phyloP scores from a whole-genome alignment of 2,329 filamentous ascomycete species.

The Hymenoscyphus fraxineus region DNA sequence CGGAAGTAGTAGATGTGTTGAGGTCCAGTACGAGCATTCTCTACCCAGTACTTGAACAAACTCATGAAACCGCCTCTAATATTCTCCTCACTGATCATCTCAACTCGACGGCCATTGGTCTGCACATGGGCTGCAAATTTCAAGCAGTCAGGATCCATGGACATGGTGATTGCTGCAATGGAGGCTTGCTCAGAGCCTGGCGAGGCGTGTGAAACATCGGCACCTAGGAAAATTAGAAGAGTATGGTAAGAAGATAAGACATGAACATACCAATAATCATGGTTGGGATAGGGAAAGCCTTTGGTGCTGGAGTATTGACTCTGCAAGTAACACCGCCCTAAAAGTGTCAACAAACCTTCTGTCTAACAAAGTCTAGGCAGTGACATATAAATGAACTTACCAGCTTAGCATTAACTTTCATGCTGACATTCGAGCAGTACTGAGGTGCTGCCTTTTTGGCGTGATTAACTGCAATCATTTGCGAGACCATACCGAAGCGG shows the following conservation, averaged over 20 bases:
- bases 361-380: background rate
- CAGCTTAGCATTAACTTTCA: conserved; percentile 97
- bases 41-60: conserved; percentile 63
- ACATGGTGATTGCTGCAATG: conserved; percentile 83
- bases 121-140: conserved; percentile 76
- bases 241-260: background rate
- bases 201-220: conserved; percentile 82
- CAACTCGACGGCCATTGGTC: conserved; percentile 76
- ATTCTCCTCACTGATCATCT: conserved; percentile 70
- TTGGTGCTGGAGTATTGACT: conserved; percentile 10
- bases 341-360: background rate
- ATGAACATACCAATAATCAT: conserved; percentile 60
- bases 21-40: conserved; percentile 52
- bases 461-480: conserved; percentile 69
- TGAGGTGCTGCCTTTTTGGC: conserved; percentile 69
- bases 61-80: conserved; percentile 62
- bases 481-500: conserved; percentile 76
- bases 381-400: background rate
- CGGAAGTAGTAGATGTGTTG: conserved; percentile 86
- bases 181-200: conserved; percentile 66
- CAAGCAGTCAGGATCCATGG: conserved; percentile 66
- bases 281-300: conserved; percentile 53
- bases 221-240: conserved; percentile 40
- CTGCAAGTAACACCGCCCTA: conserved; percentile 68
- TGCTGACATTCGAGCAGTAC: conserved; percentile 88